phyloP scores from a whole-genome alignment of 169 alveolate genomes.

The Cytauxzoon felis region DNA sequence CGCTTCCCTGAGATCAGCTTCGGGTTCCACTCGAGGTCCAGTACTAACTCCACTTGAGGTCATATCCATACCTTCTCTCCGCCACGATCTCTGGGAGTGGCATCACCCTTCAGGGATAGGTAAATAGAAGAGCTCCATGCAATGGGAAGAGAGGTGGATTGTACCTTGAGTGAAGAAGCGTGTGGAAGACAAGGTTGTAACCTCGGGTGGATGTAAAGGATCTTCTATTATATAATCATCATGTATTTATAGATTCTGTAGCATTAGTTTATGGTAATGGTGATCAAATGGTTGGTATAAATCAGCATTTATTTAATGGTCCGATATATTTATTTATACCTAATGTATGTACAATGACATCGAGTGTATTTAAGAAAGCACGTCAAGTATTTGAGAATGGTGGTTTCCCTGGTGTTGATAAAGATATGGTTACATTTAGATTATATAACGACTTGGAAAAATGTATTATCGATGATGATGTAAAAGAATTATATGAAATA shows the following conservation, averaged over 20 bases:
- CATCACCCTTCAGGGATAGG: too few relatives aligned
- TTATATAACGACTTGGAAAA: slow-evolving; percentile 27
- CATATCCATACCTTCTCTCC: too few relatives aligned
- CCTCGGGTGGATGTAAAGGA: too few relatives aligned
- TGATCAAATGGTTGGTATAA: slow-evolving; percentile 20
- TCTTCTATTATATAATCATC: too few relatives aligned
- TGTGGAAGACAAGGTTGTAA: too few relatives aligned
- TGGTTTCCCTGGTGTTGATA: not conserved
- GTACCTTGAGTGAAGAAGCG: too few relatives aligned
- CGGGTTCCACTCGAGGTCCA: too few relatives aligned
- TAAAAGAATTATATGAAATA: not conserved
- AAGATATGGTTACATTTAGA: not conserved
- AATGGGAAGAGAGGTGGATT: too few relatives aligned
- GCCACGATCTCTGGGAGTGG: too few relatives aligned
- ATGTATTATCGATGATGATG: slow-evolving; percentile 16
- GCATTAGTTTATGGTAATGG: slow-evolving; percentile 52
- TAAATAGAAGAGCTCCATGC: too few relatives aligned
- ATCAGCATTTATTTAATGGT: not conserved
- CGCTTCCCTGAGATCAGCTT: too few relatives aligned
- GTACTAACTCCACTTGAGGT: too few relatives aligned
- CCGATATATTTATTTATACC: slow-evolving; percentile 52
- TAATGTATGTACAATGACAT: slow-evolving; percentile 33
- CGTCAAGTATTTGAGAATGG: slow-evolving; percentile 14
- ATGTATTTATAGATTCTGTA: not conserved
- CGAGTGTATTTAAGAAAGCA: slow-evolving; percentile 13